Base-by-base conservation (phyloP, 2,329 filamentous ascomycete genomes). In the Sarocladium strictum region DNA sequence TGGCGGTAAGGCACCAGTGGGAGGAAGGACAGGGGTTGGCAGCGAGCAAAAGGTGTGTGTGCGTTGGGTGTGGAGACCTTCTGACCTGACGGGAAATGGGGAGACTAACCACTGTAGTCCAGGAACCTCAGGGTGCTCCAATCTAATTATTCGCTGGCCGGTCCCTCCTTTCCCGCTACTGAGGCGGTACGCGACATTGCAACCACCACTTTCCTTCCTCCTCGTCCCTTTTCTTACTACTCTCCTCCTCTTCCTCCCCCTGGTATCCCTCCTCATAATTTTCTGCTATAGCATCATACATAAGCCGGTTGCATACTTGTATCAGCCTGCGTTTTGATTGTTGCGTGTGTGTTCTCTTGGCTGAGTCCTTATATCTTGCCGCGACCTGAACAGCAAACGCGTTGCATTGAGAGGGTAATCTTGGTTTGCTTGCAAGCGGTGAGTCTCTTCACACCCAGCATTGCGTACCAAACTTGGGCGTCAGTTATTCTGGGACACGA, bases 181-280 rank as follows among this genome's bases (percentile, higher is more conserved):
- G 29, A 32, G n/a, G n/a, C n/a, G 6, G n/a, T 38, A 10, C 35
- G 35, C 35, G 35, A 38, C 35, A 15, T 38, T 38, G 35, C 35
- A 38, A n/a, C 40, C 40, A 24, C 40, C 15, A 43, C 43, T 23
- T 51, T n/a, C n/a, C 29, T 33, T 9, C 21, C 47, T 51, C 47
- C n/a, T 51, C 43, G 4, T 26, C 9, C 19, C 21, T 41, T n/a
- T 26, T 32, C 43, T 32, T 49, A n/a, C n/a, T n/a, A n/a, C n/a
- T n/a, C n/a, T n/a, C n/a, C n/a, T 35, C 3, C 47, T 35, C 15
- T 23, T 17, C 17, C 24, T 35, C 47, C 47, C 47, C 47, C 47
- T 35, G 26, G 47, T 17, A 51, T 51, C 47, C 47, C 47, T 51
- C 38, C 38, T 43, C 38, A 23, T 43, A 38, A 4, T 49, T 51